Conservation (phyloP, 495 filamentous ascomycete genomes). For the Hapsidospora chrysogenum region DNA sequence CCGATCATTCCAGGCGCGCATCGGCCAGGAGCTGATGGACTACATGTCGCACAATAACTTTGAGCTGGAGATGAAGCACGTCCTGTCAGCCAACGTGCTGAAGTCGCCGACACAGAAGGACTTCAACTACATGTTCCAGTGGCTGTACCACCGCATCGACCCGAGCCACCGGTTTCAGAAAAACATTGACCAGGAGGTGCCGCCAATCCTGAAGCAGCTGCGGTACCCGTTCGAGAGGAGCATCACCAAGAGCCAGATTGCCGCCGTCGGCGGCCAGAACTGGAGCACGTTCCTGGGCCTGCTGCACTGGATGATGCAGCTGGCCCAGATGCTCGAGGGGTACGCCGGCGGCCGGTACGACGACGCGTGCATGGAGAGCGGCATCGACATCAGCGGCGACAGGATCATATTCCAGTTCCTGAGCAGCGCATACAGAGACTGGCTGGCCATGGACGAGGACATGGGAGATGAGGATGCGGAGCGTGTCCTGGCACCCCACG, state of each 20-base stretch:
- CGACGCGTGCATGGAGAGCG: slow-evolving; percentile 67
- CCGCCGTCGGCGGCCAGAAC: slow-evolving; percentile 87
- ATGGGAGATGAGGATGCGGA: slow-evolving; percentile 70
- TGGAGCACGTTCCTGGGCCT: slow-evolving; percentile 89
- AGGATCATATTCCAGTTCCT: slow-evolving; percentile 89
- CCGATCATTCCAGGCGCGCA: slow-evolving; percentile 56
- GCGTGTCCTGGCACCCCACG: slow-evolving; percentile 56
- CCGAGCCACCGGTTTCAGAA: slow-evolving; percentile 82
- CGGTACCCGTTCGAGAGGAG: slow-evolving; percentile 87
- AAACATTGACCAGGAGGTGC: slow-evolving; percentile 84
- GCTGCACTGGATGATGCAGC: slow-evolving; percentile 98
- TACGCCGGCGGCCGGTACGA: slow-evolving; percentile 65
- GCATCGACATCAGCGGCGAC: slow-evolving; percentile 73
- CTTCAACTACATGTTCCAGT: slow-evolving; percentile 93
- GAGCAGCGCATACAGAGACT: slow-evolving; percentile 76
- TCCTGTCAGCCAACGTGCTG: slow-evolving; percentile 68
- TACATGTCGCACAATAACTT: slow-evolving; percentile 85
- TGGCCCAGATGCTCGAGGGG: slow-evolving; percentile 76
- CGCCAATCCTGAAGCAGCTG: slow-evolving; percentile 75
- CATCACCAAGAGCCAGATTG: slow-evolving; percentile 88
- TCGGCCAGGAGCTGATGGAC: slow-evolving; percentile 79
- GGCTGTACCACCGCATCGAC: slow-evolving; percentile 90
- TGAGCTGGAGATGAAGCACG: slow-evolving; percentile 93
- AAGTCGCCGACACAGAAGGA: slow-evolving; percentile 95
- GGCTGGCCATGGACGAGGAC: slow-evolving; percentile 77